phyloP scores from a whole-genome alignment of 1,284 basidiomycete genomes.

The Malassezia brasiliensis region DNA sequence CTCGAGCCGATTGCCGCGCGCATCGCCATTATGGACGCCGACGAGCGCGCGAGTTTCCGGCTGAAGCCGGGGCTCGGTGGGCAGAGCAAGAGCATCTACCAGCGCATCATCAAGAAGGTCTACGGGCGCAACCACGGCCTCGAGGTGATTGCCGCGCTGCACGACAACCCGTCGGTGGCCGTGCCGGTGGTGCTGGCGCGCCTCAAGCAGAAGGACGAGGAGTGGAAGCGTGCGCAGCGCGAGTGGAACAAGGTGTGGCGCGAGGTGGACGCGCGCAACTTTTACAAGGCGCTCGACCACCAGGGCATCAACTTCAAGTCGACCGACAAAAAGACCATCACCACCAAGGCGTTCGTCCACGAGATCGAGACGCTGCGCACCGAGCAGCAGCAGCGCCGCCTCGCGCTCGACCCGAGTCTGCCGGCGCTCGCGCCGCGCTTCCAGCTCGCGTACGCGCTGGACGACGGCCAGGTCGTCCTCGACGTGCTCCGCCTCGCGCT shows the following conservation, averaged over 20 bases:
- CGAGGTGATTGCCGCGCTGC: conserved; percentile 80
- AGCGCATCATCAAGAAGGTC: conserved; percentile 86
- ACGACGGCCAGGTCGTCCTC: conserved; percentile 69
- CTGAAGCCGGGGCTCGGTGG: conserved; percentile 83
- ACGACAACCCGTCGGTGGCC: conserved; percentile 80
- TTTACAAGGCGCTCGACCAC: conserved; percentile 87
- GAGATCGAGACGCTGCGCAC: conserved; percentile 74
- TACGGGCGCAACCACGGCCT: conserved; percentile 74
- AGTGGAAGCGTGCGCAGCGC: conserved; percentile 86
- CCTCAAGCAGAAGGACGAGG: conserved; percentile 89
- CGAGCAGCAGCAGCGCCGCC: conserved; percentile 57
- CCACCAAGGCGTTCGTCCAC: conserved; percentile 73
- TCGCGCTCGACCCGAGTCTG: conserved; percentile 33
- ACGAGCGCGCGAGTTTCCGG: conserved; percentile 74
- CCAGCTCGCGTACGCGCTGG: conserved; percentile 71
- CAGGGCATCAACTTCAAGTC: conserved; percentile 89
- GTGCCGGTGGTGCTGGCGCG: conserved; percentile 84
- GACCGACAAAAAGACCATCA: conserved; percentile 92
- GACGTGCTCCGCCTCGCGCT: conserved; percentile 83
- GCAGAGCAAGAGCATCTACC: conserved; percentile 75
- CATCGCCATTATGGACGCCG: conserved; percentile 77
- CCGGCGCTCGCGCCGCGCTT: conserved; percentile 37
- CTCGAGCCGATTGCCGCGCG: conserved; percentile 80
- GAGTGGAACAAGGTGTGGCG: conserved; percentile 98
- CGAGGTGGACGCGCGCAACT: conserved; percentile 87